phyloP scores from a whole-genome alignment of 2,329 filamentous ascomycete species.

The Beauveria asiatica region DNA sequence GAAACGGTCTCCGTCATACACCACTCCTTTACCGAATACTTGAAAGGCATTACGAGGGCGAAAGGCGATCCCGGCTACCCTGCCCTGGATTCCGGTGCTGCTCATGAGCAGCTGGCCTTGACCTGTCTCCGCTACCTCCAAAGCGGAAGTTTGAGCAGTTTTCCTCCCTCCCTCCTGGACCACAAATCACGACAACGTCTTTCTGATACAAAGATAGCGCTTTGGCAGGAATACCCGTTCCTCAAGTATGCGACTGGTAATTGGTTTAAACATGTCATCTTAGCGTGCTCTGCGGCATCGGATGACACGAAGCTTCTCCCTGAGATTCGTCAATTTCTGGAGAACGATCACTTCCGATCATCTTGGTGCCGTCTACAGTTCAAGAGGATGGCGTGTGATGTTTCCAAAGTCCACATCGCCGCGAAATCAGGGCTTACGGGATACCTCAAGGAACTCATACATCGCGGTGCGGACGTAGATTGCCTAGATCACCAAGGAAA shows the following conservation, averaged over 20 bases:
- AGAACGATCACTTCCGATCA: neutral
- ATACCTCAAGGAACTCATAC: neutral
- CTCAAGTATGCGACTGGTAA: conserved; percentile 22
- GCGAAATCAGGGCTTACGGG: neutral
- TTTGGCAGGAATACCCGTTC: conserved; percentile 19
- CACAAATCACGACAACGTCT: too few species aligned
- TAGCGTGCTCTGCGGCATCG: neutral
- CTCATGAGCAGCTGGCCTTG: neutral
- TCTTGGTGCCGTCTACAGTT: conserved; percentile 14
- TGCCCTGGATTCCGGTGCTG: neutral
- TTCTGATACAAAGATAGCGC: neutral
- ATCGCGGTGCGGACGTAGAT: conserved; percentile 10
- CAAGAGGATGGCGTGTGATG: neutral
- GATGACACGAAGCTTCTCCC: neutral
- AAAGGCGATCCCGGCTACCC: conserved; percentile 13
- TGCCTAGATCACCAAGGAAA: conserved; percentile 8
- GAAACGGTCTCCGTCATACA: conserved; percentile 38
- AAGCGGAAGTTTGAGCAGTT: neutral
- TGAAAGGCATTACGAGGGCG: conserved; percentile 19
- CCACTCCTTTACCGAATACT: conserved; percentile 40
- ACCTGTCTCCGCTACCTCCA: neutral
- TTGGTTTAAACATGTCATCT: conserved; percentile 20
- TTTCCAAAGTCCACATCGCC: neutral
- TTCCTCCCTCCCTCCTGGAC: neutral
- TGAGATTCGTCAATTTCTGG: neutral